A percentile compares a stretch with the other conserved stretches of the same genome.
Evolutionary conservation across 1,284 basidiomycete genomes (phyloP).

Genomic region (Afroboletus lepidellus): DNA sequence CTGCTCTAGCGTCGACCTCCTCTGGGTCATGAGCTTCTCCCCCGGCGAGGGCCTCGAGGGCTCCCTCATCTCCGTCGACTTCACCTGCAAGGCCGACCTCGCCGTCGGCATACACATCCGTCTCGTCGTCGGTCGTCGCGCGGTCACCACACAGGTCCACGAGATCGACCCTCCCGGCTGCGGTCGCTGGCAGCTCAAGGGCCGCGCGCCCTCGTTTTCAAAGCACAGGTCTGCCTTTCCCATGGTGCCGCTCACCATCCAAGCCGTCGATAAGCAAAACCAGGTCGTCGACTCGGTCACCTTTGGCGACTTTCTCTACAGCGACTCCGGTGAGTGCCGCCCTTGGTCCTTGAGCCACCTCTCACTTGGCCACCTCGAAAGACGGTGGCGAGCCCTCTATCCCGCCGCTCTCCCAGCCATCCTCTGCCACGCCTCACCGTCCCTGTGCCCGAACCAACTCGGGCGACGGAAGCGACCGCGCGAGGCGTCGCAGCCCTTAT

Average conservation of each 20-base stretch:
- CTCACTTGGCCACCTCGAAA: conserved; percentile 5
- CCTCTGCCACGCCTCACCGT: conserved; percentile 2
- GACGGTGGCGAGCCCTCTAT: not conserved
- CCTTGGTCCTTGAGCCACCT: not conserved
- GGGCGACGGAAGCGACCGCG: conserved; percentile 15
- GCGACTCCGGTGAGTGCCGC: conserved; percentile 42
- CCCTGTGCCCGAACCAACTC: conserved; percentile 6
- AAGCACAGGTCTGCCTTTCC: conserved; percentile 33
- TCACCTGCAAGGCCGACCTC: conserved; percentile 54
- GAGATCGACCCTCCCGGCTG: conserved; percentile 43
- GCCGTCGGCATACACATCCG: conserved; percentile 56
- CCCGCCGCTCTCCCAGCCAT: not conserved
- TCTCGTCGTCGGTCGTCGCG: conserved; percentile 61
- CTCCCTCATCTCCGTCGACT: conserved; percentile 56
- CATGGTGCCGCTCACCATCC: conserved; percentile 55
- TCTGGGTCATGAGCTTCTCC: conserved; percentile 59
- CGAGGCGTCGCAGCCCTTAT: conserved; percentile 33
- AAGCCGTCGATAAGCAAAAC: conserved; percentile 56
- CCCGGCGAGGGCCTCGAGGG: conserved; percentile 61
- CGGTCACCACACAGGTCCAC: conserved; percentile 58
- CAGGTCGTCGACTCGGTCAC: conserved; percentile 58
- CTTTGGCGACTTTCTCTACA: conserved; percentile 74
- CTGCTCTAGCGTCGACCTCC: conserved; percentile 48
- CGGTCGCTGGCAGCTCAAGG: conserved; percentile 61
- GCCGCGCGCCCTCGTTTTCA: conserved; percentile 48